phyloP scores from a whole-genome alignment of 768 basidiomycete species.

The Lyophyllum shimeji region DNA sequence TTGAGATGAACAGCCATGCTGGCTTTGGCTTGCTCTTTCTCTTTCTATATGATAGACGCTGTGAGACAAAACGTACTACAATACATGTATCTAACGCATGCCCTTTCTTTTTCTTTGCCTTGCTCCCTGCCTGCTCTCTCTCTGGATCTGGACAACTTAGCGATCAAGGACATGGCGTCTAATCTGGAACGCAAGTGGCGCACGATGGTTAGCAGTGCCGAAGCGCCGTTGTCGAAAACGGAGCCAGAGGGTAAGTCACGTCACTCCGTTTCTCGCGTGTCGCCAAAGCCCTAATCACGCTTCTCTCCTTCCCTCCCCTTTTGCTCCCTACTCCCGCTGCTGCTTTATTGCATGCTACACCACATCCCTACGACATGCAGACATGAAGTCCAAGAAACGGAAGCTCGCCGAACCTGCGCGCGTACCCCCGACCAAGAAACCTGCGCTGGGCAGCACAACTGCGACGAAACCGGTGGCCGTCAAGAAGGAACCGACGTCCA shows the following conservation, averaged over 20 bases:
- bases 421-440: conserved; percentile 66
- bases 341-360: too few relatives aligned
- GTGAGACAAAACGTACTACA: conserved; percentile 34
- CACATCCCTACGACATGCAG: conserved; percentile 27
- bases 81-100: conserved; percentile 70
- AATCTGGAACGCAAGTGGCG: conserved; percentile 88
- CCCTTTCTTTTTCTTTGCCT: conserved; percentile 34
- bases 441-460: conserved; percentile 46
- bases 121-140: neutral
- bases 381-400: conserved; percentile 70
- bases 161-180: conserved; percentile 91
- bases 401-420: conserved; percentile 54
- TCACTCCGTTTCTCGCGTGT: conserved; percentile 35
- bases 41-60: conserved; percentile 27
- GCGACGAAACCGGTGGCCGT: conserved; percentile 41
- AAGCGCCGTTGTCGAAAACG: conserved; percentile 32
- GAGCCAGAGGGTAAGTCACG: conserved; percentile 72
- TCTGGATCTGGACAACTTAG: conserved; percentile 32
- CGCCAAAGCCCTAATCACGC: conserved; percentile 21
- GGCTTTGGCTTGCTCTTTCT: neutral
- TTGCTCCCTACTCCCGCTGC: neutral
- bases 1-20: conserved; percentile 15
- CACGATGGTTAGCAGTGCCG: conserved; percentile 47
- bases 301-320: neutral
- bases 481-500: conserved; percentile 54